Evolutionary conservation across 2,329 filamentous ascomycete genomes (phyloP).

Genomic region (Pseudogymnoascus sp.): DNA sequence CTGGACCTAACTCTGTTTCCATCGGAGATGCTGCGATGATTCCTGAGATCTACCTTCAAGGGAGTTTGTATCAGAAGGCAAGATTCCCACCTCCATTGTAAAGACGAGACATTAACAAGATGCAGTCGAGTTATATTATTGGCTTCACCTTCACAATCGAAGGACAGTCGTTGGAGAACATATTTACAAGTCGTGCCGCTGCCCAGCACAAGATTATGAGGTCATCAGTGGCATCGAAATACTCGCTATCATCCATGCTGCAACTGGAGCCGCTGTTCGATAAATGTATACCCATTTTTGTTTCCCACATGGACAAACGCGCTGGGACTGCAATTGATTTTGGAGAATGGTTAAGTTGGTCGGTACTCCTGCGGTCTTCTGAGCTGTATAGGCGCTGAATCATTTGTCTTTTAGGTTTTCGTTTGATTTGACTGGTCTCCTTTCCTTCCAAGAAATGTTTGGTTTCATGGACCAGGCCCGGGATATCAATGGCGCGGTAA

Average conservation of each 20-base stretch:
- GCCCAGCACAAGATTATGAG: background rate
- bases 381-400: background rate
- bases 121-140: background rate
- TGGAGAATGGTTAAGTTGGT: slow-evolving; percentile 11
- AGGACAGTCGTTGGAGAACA: background rate
- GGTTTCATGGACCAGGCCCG: slow-evolving; percentile 14
- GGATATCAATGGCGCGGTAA: slow-evolving; percentile 14
- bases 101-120: background rate
- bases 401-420: slow-evolving; percentile 11
- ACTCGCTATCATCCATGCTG: background rate
- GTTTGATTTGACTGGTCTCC: slow-evolving; percentile 14
- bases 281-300: slow-evolving; percentile 4
- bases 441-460: slow-evolving; percentile 14
- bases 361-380: background rate
- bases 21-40: slow-evolving; percentile 10
- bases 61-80: slow-evolving; percentile 10
- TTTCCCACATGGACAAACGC: background rate
- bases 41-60: slow-evolving; percentile 11
- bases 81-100: background rate
- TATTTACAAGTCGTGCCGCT: background rate
- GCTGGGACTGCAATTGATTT: slow-evolving; percentile 9
- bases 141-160: slow-evolving; percentile 1
- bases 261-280: slow-evolving; percentile 2
- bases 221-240: background rate
- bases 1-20: slow-evolving; percentile 8